These are phyloP conservation scores for Corinectria fuckeliana DNA, from an alignment of 2,329 filamentous ascomycete genomes.

Conservation along the genomic window DNA sequence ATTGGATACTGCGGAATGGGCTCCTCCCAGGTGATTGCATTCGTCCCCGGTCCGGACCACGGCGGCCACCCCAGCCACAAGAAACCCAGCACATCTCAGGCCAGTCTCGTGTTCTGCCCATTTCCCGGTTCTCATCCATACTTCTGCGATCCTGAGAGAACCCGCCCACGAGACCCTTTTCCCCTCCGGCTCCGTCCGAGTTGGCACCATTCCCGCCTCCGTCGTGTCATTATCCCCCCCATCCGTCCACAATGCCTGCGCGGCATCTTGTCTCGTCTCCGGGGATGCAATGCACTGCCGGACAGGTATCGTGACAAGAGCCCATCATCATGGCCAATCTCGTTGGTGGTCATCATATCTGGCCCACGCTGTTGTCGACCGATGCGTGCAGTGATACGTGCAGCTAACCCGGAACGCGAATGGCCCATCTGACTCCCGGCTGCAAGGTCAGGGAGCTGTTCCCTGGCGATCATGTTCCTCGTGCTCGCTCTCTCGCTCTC, in stretches of 20 bases:
- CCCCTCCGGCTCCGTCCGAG: slow-evolving; percentile 37
- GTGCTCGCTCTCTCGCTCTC: slow-evolving; percentile 3
- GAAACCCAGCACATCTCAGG: slow-evolving; percentile 26
- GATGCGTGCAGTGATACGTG: slow-evolving; percentile 37
- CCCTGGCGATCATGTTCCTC: slow-evolving; percentile 12
- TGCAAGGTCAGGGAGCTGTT: slow-evolving; percentile 15
- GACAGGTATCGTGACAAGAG: slow-evolving; percentile 19
- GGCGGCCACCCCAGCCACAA: slow-evolving; percentile 14
- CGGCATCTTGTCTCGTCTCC: slow-evolving; percentile 6
- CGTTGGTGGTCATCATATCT: slow-evolving; percentile 20
- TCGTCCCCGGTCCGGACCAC: slow-evolving; percentile 28
- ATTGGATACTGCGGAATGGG: background rate
- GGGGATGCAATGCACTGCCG: slow-evolving; percentile 9
- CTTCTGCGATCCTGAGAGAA: too few relatives aligned
- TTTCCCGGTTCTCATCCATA: slow-evolving; percentile 20
- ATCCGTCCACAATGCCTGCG: slow-evolving; percentile 18
- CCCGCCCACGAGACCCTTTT: slow-evolving; percentile 35
- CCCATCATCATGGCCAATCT: slow-evolving; percentile 11
- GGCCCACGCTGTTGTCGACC: slow-evolving; percentile 28
- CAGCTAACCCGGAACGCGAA: slow-evolving; percentile 26
- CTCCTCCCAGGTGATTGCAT: slow-evolving; percentile 7
- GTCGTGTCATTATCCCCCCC: slow-evolving; percentile 29
- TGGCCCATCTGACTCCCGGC: slow-evolving; percentile 26
- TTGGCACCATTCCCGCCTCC: slow-evolving; percentile 36
- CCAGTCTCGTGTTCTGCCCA: slow-evolving; percentile 16